A percentile compares a stretch with the other conserved stretches of the same genome.
These are phyloP conservation scores for Odontarrhena argentea DNA, from an alignment of 345 rosid genomes.

Conservation along the genomic window DNA sequence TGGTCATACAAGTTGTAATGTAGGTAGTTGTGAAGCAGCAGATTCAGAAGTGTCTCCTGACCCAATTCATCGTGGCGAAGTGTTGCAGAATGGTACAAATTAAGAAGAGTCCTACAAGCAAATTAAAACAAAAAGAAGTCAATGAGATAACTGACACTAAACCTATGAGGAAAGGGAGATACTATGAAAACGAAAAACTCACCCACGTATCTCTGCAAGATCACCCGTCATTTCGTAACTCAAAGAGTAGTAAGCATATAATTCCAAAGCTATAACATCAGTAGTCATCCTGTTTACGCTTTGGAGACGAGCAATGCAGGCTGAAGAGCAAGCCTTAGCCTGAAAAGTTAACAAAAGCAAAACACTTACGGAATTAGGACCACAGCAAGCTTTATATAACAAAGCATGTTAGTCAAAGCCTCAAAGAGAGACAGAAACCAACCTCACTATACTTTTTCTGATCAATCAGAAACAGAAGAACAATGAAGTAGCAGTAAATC, in stretches of 20 bases:
- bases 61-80: too few species aligned
- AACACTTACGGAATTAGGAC: background rate
- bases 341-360: constrained; percentile 31
- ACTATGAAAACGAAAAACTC: constrained; percentile 29
- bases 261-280: constrained; percentile 78
- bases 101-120: constrained; percentile 1
- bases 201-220: constrained; percentile 89
- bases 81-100: too few species aligned
- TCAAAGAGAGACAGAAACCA: background rate
- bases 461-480: constrained; percentile 75
- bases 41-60: too few species aligned
- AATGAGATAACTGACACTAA: background rate
- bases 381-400: background rate
- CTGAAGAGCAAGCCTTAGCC: constrained; percentile 91
- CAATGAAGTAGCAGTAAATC: constrained; percentile 69
- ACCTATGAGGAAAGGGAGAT: too few species aligned
- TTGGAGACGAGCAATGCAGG: constrained; percentile 71
- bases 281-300: constrained; percentile 72
- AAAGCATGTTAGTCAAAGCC: background rate
- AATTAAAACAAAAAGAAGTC: constrained; percentile 3
- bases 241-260: constrained; percentile 76
- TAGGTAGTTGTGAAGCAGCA: too few species aligned
- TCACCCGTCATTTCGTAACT: constrained; percentile 78
- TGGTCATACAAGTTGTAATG: too few species aligned
- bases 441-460: constrained; percentile 82